Percentiles rank a stretch among this genome's conserved stretches.
Conservation (phyloP, 345 rosid genomes). For the Brassica cretica region DNA sequence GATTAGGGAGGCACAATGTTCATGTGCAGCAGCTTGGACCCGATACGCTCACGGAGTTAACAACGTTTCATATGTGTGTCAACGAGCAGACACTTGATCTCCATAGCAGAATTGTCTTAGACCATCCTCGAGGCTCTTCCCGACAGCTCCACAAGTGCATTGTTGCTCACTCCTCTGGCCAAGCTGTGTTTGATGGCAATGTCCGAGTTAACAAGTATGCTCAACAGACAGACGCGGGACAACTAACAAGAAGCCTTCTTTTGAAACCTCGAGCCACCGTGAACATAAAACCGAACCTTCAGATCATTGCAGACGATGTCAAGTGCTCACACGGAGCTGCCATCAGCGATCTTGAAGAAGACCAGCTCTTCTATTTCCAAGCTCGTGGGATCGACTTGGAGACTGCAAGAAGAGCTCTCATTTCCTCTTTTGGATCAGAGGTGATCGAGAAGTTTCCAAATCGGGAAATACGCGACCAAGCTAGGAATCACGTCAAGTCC, state of each 20-base stretch:
- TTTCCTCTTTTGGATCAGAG: conserved; percentile 80
- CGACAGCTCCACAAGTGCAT: conserved; percentile 93
- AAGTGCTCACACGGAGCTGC: conserved; percentile 99
- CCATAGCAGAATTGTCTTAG: conserved; percentile 79
- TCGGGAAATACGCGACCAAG: conserved; percentile 51
- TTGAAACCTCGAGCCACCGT: conserved; percentile 87
- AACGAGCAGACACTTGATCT: conserved; percentile 85
- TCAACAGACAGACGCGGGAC: conserved; percentile 91
- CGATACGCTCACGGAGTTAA: conserved; percentile 74
- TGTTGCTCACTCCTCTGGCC: conserved; percentile 85
- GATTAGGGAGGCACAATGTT: conserved; percentile 85
- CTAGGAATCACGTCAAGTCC: conserved; percentile 53
- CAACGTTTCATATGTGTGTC: conserved; percentile 73
- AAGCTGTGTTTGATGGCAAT: conserved; percentile 94
- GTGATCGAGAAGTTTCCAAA: conserved; percentile 60
- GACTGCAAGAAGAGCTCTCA: conserved; percentile 81
- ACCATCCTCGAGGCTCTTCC: conserved; percentile 81
- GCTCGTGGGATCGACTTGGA: conserved; percentile 80
- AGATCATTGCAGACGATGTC: conserved; percentile 87
- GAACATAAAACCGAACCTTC: conserved; percentile 90
- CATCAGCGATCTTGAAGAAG: conserved; percentile 81
- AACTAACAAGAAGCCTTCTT: conserved; percentile 79
- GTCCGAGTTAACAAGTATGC: conserved; percentile 90
- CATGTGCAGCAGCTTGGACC: conserved; percentile 90
- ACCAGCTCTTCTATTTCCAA: conserved; percentile 83